Base-by-base conservation (phyloP, 305 asterid species). In the Solanum chacoense region DNA sequence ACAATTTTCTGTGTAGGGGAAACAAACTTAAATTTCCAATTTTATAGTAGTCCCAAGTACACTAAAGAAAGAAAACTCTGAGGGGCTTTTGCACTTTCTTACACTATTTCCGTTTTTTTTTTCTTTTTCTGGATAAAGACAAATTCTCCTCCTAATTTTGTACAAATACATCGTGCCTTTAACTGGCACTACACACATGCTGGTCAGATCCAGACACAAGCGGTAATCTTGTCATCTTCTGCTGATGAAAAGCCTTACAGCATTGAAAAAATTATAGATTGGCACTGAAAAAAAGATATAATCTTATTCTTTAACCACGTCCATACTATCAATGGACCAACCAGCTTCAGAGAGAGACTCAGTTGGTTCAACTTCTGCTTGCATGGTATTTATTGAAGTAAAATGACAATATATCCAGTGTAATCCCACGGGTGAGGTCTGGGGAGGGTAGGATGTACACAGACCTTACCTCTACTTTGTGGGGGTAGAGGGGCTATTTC, bases 331-430 rank as follows among this genome's bases (percentile, higher is more conserved):
- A 42, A 42, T 42, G 55, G 55, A 42, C 1, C 55, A 42, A 42
- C 55, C 55, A 42, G 55, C 18, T 42, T 4, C 55, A 42, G 55
- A 42, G 55, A 42, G 55, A 42, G 55, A 42, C 0, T 7, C 55
- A 42, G 13, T 3, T 42, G 55, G 18, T 42, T 42, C 55, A 42
- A 42, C 55, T 42, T 42, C 55, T 42, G 55, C 7, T 42, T 42
- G 18, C 55, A 42, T 42, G 18, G 55, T 42, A 42, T 12, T 42
- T 42, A 42, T 42, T 42, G 55, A 42, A 42, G 55, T 42, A 42
- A 0, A 42, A 42, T 3, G 7, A 42, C 55, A 42, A 42, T 0
- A 42, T 42, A 42, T 6, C 16, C 6, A 12, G 16, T 1, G 50
- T 55, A 6, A 55, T 18, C 24, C 67, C 24, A 55, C 67, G 18